phyloP scores from a whole-genome alignment of 768 basidiomycete species.

The Exidia glandulosa region DNA sequence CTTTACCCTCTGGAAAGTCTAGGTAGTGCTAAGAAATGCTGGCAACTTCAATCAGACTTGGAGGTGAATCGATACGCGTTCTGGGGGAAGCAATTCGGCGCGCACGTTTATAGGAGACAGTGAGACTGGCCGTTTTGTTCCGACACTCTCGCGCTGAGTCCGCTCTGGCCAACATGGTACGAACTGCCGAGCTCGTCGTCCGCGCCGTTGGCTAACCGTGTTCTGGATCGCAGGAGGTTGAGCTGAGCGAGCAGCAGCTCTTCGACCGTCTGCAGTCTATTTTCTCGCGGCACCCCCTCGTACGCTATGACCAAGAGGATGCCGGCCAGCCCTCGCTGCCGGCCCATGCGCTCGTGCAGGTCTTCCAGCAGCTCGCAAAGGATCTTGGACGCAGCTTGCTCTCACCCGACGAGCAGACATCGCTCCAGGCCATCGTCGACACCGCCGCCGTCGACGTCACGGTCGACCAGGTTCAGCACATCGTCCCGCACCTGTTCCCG shows the following conservation, averaged over 20 bases:
- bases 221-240: constrained; percentile 54
- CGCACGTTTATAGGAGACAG: not conserved
- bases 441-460: not conserved
- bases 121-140: not conserved
- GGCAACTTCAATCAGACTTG: no score
- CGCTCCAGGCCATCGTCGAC: not conserved
- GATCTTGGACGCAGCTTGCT: constrained; percentile 56
- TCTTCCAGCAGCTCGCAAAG: constrained; percentile 53
- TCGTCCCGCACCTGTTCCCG: constrained; percentile 28
- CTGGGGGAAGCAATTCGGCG: not conserved
- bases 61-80: not conserved
- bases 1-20: no score
- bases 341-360: constrained; percentile 57
- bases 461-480: constrained; percentile 35
- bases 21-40: no score
- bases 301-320: constrained; percentile 38
- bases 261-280: constrained; percentile 30
- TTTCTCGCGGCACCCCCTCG: constrained; percentile 53
- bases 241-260: constrained; percentile 60
- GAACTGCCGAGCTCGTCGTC: not conserved
- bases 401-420: constrained; percentile 43
- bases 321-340: constrained; percentile 53
- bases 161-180: not conserved
- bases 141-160: not conserved
- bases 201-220: not conserved